phyloP scores from a whole-genome alignment of 768 basidiomycete genomes.

The Trametes sanguinea region DNA sequence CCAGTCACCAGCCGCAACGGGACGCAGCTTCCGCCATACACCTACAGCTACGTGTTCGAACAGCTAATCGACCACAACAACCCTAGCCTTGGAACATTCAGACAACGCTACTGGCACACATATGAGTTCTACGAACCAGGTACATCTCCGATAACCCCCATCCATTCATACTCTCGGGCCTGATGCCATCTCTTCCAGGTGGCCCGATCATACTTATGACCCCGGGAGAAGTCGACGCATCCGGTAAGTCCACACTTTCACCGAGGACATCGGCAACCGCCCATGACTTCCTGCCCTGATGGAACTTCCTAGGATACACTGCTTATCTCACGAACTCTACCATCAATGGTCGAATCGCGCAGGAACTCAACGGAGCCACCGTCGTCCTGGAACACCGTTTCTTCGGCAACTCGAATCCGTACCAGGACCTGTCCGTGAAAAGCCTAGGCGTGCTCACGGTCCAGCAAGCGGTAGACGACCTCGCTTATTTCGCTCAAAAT shows the following conservation, averaged over 20 bases:
- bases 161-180: neutral
- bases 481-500: constrained; percentile 66
- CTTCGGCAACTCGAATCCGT: constrained; percentile 70
- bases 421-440: constrained; percentile 54
- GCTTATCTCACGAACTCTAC: constrained; percentile 62
- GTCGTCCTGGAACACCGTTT: constrained; percentile 74
- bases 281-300: neutral
- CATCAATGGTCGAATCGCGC: constrained; percentile 62
- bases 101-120: constrained; percentile 71
- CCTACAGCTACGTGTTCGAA: constrained; percentile 51
- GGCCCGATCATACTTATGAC: constrained; percentile 67
- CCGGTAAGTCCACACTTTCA: constrained; percentile 30
- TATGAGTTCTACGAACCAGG: constrained; percentile 59
- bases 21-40: constrained; percentile 28
- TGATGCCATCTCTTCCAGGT: constrained; percentile 23
- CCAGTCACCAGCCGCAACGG: constrained; percentile 22
- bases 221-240: constrained; percentile 65
- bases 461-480: constrained; percentile 70
- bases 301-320: constrained; percentile 26
- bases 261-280: neutral
- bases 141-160: constrained; percentile 34
- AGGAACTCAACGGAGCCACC: constrained; percentile 63
- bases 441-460: constrained; percentile 62
- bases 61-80: constrained; percentile 50
- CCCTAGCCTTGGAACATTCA: constrained; percentile 64